Evolutionary conservation across 345 rosid genomes (phyloP).

Genomic region (Melaleuca quinquenervia): DNA sequence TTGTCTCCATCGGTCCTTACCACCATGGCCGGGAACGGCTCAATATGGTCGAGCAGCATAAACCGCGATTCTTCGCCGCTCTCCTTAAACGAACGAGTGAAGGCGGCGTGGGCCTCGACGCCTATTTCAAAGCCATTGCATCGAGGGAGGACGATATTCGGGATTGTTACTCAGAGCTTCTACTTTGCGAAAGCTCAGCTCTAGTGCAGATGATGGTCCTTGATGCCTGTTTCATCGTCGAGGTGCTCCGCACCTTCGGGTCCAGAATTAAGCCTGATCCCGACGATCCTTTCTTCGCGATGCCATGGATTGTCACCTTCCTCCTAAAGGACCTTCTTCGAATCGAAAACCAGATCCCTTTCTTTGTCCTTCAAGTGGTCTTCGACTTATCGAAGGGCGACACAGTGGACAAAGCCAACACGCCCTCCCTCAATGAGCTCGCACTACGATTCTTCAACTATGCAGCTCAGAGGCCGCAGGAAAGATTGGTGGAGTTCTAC

Average conservation of each 20-base stretch:
- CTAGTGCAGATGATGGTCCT: constrained; percentile 43
- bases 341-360: constrained; percentile 52
- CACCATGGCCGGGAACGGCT: too few species aligned
- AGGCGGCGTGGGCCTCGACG: too few species aligned
- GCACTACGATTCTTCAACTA: too few species aligned
- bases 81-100: too few species aligned
- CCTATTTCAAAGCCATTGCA: too few species aligned
- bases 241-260: constrained; percentile 24
- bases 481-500: background rate
- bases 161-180: constrained; percentile 22
- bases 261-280: constrained; percentile 4
- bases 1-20: too few species aligned
- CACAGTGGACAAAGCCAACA: too few species aligned
- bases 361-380: constrained; percentile 22
- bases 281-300: constrained; percentile 34
- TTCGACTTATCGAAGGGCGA: background rate
- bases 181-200: background rate
- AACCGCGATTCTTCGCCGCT: too few species aligned
- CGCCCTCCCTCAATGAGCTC: too few species aligned
- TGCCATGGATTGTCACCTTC: constrained; percentile 29
- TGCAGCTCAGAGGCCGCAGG: too few species aligned
- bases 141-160: background rate
- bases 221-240: constrained; percentile 52
- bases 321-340: constrained; percentile 31
- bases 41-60: too few species aligned